Evolutionary conservation across 805 yeast genomes (phyloP).

Genomic region (Nakazawaea ishiwadae): DNA sequence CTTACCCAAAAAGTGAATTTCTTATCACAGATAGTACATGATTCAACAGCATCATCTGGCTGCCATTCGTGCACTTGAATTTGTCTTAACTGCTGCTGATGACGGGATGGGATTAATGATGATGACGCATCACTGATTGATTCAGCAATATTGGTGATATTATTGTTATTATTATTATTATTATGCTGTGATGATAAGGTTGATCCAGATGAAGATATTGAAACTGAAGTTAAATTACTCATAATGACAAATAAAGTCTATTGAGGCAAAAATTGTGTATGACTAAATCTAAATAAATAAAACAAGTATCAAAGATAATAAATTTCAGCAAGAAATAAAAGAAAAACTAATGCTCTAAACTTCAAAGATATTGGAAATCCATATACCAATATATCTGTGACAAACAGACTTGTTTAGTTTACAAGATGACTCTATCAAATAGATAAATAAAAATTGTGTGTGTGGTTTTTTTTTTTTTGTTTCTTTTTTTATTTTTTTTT

Average conservation of each 20-base stretch:
- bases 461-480: too few relatives aligned
- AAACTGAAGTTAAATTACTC: neutral
- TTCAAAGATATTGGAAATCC: too few relatives aligned
- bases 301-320: too few relatives aligned
- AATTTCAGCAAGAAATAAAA: too few relatives aligned
- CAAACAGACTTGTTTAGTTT: too few relatives aligned
- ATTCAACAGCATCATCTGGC: conserved; percentile 47
- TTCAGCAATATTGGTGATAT: conserved; percentile 1
- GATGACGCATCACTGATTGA: conserved; percentile 3
- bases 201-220: conserved; percentile 5
- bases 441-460: too few relatives aligned
- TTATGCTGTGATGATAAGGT: neutral
- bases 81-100: conserved; percentile 3
- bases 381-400: too few relatives aligned
- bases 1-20: conserved; percentile 59
- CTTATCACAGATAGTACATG: conserved; percentile 52
- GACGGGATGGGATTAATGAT: conserved; percentile 1
- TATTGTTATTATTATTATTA: neutral
- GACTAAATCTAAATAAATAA: too few relatives aligned
- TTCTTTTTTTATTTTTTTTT: too few relatives aligned
- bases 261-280: too few relatives aligned
- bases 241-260: neutral
- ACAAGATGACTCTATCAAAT: too few relatives aligned
- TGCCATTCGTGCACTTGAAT: conserved; percentile 48
- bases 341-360: too few relatives aligned